A percentile compares a stretch with the other conserved stretches of the same genome.
Conservation (phyloP, 495 filamentous ascomycete species). For the Trypethelium eluteriae region DNA sequence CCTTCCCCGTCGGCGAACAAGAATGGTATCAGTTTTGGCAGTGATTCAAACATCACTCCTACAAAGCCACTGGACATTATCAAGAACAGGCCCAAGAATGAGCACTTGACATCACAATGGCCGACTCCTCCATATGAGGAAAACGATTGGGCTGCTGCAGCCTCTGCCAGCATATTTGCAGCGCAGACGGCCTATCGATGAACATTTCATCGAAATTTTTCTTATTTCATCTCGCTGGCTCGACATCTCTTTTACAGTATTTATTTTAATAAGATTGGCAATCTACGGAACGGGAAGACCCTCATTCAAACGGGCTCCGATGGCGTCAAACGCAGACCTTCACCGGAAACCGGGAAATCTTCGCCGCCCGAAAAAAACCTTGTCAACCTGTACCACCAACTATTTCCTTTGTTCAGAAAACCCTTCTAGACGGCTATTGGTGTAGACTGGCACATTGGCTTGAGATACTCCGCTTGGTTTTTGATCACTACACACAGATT, state of each 20-base stretch:
- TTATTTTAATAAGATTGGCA: background rate
- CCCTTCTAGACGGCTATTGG: slow-evolving; percentile 3
- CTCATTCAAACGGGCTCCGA: too few relatives aligned
- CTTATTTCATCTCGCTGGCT: slow-evolving; percentile 3
- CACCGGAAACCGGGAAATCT: background rate
- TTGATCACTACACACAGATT: background rate
- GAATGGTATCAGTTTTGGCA: slow-evolving; percentile 61
- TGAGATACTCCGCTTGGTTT: slow-evolving; percentile 6
- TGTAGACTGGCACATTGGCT: slow-evolving; percentile 11
- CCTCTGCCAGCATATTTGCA: slow-evolving; percentile 63
- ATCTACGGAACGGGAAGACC: too few relatives aligned
- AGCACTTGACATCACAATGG: slow-evolving; percentile 62
- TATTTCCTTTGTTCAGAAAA: slow-evolving; percentile 6
- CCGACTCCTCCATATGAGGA: slow-evolving; percentile 94
- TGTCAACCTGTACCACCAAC: slow-evolving; percentile 1
- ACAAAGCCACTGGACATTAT: slow-evolving; percentile 51
- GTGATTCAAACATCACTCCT: slow-evolving; percentile 42
- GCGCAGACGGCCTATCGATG: slow-evolving; percentile 24
- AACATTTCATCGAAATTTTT: background rate
- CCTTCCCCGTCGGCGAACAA: slow-evolving; percentile 83
- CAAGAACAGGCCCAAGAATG: slow-evolving; percentile 45
- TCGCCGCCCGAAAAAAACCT: too few relatives aligned
- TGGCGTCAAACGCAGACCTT: too few relatives aligned
- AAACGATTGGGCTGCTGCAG: slow-evolving; percentile 78
- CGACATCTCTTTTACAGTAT: background rate